Conservation (phyloP, 805 yeast genomes). For the Komagataella kurtzmanii region DNA sequence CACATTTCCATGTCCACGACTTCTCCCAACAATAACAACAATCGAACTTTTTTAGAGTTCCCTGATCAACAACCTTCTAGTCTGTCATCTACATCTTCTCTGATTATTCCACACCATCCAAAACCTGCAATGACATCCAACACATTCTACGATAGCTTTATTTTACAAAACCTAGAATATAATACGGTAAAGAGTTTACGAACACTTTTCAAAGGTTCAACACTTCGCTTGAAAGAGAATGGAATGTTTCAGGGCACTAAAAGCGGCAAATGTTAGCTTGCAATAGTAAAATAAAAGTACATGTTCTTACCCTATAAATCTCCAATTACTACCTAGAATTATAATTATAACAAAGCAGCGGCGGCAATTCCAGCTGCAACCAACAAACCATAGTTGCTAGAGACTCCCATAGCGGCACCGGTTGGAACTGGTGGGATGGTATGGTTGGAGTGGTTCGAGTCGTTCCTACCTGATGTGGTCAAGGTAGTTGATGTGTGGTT, state of each 20-base stretch:
- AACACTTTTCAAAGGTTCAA: background rate
- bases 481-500: background rate
- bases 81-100: background rate
- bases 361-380: background rate
- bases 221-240: background rate
- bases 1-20: background rate
- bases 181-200: background rate
- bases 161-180: background rate
- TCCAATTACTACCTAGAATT: background rate
- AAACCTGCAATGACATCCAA: background rate
- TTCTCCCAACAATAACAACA: background rate
- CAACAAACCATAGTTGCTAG: background rate
- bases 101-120: background rate
- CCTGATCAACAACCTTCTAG: background rate
- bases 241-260: background rate
- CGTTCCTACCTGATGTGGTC: background rate
- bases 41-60: background rate
- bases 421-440: background rate
- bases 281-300: background rate
- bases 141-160: background rate
- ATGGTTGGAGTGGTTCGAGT: background rate
- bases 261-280: background rate
- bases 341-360: background rate
- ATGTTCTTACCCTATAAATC: background rate
- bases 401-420: background rate